Evolutionary conservation across 2,329 filamentous ascomycete genomes (phyloP).

Genomic region (Lomentospora prolificans): DNA sequence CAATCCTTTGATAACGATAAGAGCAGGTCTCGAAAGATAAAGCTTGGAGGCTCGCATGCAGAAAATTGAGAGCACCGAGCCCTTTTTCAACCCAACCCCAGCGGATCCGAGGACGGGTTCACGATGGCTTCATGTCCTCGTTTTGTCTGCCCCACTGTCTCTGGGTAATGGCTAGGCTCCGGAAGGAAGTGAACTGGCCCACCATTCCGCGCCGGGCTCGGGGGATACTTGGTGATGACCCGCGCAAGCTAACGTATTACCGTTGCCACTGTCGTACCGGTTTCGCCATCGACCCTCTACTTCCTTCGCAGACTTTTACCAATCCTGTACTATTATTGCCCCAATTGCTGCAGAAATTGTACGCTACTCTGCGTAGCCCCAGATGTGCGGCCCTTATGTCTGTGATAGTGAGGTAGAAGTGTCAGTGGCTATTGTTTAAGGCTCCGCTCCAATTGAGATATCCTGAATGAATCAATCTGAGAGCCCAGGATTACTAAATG

Average conservation of each 20-base stretch:
- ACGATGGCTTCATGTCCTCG: neutral
- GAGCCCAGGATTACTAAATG: neutral
- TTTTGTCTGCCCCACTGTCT: neutral
- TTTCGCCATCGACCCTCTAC: neutral
- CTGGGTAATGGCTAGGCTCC: neutral
- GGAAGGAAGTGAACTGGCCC: neutral
- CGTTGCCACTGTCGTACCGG: neutral
- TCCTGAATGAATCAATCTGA: neutral
- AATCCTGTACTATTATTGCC: no score
- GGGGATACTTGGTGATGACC: neutral
- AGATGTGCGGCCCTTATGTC: no score
- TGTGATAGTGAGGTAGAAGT: no score
- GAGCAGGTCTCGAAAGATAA: neutral
- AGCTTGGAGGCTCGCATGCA: no score
- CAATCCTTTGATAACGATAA: neutral
- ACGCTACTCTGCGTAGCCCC: no score
- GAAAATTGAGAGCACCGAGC: no score
- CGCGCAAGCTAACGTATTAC: neutral
- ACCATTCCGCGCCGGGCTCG: neutral
- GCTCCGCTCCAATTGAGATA: neutral
- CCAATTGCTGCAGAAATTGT: no score
- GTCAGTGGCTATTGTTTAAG: neutral
- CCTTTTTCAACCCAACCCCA: no score
- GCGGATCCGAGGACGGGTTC: neutral
- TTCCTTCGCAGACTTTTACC: no score